These are phyloP conservation scores for Posidonia oceanica DNA, from an alignment of 116 monocot genomes.

Conservation along the genomic window DNA sequence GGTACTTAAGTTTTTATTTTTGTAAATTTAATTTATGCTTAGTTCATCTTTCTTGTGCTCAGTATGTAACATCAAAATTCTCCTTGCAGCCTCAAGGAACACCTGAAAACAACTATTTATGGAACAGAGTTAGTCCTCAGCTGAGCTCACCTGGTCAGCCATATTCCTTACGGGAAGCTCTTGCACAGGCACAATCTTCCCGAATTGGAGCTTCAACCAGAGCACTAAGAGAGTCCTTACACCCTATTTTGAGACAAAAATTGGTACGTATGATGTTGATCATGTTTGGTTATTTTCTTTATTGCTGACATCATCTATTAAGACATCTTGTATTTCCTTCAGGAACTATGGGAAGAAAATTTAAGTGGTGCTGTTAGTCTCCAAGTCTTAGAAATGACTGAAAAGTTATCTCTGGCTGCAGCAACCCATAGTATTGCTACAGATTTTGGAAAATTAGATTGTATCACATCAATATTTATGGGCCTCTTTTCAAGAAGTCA, in stretches of 20 bases:
- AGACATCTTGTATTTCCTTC: slow-evolving; percentile 4
- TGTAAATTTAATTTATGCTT: not conserved
- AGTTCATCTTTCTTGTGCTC: not conserved
- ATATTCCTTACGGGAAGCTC: slow-evolving; percentile 97
- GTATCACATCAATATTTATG: slow-evolving; percentile 85
- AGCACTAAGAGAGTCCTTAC: slow-evolving; percentile 89
- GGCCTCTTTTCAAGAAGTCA: slow-evolving; percentile 87
- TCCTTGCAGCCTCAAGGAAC: slow-evolving; percentile 61
- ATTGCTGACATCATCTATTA: slow-evolving; percentile 1
- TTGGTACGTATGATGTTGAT: slow-evolving; percentile 38
- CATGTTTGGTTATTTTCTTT: not conserved
- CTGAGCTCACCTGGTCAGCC: slow-evolving; percentile 94
- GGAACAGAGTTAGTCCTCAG: slow-evolving; percentile 92
- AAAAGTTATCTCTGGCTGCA: slow-evolving; percentile 76
- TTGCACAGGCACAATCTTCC: slow-evolving; percentile 98
- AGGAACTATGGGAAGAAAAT: slow-evolving; percentile 99
- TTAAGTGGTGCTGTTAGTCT: slow-evolving; percentile 88
- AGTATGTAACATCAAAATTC: not conserved
- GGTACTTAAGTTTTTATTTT: not conserved
- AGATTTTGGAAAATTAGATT: slow-evolving; percentile 97
- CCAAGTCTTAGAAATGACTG: slow-evolving; percentile 79
- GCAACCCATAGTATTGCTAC: slow-evolving; percentile 75
- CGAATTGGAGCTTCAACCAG: slow-evolving; percentile 79
- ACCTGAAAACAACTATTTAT: slow-evolving; percentile 93
- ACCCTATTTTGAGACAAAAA: slow-evolving; percentile 88